Evolutionary conservation across 495 filamentous ascomycete genomes (phyloP).

Genomic region (Hypoxylon trugodes): DNA sequence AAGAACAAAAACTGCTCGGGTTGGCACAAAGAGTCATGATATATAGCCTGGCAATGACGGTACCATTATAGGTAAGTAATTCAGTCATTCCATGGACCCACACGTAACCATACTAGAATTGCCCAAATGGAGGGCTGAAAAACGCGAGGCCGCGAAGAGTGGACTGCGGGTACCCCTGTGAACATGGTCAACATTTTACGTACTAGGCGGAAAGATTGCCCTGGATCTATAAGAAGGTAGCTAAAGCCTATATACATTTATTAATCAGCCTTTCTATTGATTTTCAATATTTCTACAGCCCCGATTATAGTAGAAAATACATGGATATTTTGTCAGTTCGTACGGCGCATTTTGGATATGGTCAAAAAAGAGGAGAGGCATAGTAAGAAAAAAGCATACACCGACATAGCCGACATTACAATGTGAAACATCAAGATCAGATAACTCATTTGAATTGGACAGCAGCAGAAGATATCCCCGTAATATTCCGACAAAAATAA

Average conservation of each 20-base stretch:
- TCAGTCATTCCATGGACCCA: conserved; percentile 20
- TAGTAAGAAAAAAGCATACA: too few species aligned
- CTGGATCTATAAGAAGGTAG: neutral
- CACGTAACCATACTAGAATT: neutral
- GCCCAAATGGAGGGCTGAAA: conserved; percentile 3
- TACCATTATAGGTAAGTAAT: neutral
- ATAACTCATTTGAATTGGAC: too few species aligned
- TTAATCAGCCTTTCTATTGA: neutral
- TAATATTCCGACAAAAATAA: too few species aligned
- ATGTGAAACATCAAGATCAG: too few species aligned
- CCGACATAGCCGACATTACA: too few species aligned
- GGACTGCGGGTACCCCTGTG: neutral
- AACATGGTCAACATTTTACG: neutral
- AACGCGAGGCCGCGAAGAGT: conserved; percentile 18
- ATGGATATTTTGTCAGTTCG: neutral
- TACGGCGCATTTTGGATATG: too few species aligned
- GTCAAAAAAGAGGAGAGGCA: too few species aligned
- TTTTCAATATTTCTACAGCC: neutral
- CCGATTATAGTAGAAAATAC: neutral
- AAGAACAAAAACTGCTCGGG: neutral
- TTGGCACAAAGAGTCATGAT: neutral
- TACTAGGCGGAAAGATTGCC: conserved; percentile 27
- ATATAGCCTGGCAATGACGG: neutral
- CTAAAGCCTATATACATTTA: neutral
- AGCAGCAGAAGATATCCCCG: too few species aligned